Base-by-base conservation (phyloP, 2,329 filamentous ascomycete species). In the Magnaporthales sp. region DNA sequence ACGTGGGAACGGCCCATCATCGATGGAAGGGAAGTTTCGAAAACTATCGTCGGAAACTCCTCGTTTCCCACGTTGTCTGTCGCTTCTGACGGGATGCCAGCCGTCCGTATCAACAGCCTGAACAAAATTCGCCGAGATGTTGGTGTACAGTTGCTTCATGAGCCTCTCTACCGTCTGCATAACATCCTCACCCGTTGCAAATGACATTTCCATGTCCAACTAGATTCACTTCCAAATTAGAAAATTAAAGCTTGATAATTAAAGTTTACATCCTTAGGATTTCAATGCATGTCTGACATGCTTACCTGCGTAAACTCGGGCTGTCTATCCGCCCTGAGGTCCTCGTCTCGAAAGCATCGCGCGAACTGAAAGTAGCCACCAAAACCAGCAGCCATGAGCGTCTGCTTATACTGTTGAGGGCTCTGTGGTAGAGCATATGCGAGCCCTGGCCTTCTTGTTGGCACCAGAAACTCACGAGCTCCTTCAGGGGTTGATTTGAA, bases 401-500 rank as follows among this genome's bases (percentile, higher is more conserved):
- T 91, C 79, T 99, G 95, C 79, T 99, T 99, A 75, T 98, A 99
- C 76, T 99, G 95, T 76, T 99, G 95, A 0, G 95, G 95, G 70
- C 94, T 98, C 76, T 99, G 96, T 0, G 93, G 93, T 24, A 99
- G 81, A 9, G 95, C 95, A 76, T 98, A 99, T 3, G 92, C 93
- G 68, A 88, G 80, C 0, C 92, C 92, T 1, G 83, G 83, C 46
- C 84, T 85, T 30, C 95, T 84, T 0, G 93, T 96, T 0, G 95
- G 95, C 4, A 99, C 94, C 6, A 99, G 77, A 69, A 99, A 99
- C 75, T 99, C 95, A 63, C 94, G 85, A 1, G 95, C 96, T 0
- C 95, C 95, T 79, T 99, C 95, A 0, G 95, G 92, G 0, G 95
- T 99, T 0, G 95, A 97, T 77, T 98, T 99, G 85, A 99, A 99